Conservation (phyloP, 352 stramenopile species). For the Elongisporangium prolatum region DNA sequence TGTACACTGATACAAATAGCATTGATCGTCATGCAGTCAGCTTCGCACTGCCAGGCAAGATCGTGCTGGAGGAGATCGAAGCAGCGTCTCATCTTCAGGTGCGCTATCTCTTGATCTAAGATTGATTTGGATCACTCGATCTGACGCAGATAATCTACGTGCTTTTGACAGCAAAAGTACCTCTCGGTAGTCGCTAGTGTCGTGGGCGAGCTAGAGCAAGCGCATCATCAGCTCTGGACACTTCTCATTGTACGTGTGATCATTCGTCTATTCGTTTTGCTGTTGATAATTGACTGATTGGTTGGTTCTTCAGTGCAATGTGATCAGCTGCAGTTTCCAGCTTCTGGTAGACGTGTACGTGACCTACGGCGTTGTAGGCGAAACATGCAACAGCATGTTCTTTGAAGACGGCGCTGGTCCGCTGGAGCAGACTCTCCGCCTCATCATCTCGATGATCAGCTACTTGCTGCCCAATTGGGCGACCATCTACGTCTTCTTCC, state of each 20-base stretch:
- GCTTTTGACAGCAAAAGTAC: conserved; percentile 25
- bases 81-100: conserved; percentile 47
- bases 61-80: conserved; percentile 65
- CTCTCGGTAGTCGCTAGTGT: conserved; percentile 19
- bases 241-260: conserved; percentile 45
- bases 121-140: background rate
- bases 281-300: background rate
- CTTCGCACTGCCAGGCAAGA: conserved; percentile 50
- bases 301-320: conserved; percentile 38
- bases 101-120: conserved; percentile 2
- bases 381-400: conserved; percentile 64
- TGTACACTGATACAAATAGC: background rate
- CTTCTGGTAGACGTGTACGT: conserved; percentile 60
- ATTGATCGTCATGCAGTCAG: conserved; percentile 21
- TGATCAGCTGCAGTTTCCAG: conserved; percentile 55
- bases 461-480: conserved; percentile 65
- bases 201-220: conserved; percentile 54
- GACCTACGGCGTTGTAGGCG: conserved; percentile 43
- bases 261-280: background rate
- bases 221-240: conserved; percentile 62
- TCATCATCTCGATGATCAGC: conserved; percentile 42
- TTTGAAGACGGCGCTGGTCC: conserved; percentile 53
- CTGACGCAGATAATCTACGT: background rate
- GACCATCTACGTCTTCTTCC: conserved; percentile 68
- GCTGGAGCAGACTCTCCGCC: conserved; percentile 49